These are phyloP conservation scores for Annulohypoxylon stygium DNA, from an alignment of 495 filamentous ascomycete species.

Conservation along the genomic window DNA sequence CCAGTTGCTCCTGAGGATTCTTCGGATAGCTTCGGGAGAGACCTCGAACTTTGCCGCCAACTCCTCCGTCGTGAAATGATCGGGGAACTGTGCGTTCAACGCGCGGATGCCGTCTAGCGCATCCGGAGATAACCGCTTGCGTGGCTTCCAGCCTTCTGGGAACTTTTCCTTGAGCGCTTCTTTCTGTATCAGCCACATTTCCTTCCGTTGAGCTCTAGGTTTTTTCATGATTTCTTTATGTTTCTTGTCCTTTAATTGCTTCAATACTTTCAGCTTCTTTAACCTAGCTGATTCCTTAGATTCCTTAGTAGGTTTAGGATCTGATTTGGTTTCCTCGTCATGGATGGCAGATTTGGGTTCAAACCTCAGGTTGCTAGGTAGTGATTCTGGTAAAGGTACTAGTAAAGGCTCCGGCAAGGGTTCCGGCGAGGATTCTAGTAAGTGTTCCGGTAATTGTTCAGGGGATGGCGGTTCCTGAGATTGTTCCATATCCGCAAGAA, in stretches of 20 bases:
- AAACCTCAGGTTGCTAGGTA: constrained; percentile 4
- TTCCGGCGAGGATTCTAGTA: too few relatives aligned
- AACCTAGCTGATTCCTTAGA: constrained; percentile 28
- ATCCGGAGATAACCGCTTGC: constrained; percentile 90
- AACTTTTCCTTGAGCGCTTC: constrained; percentile 78
- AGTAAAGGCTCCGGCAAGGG: too few relatives aligned
- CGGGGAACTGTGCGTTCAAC: constrained; percentile 79
- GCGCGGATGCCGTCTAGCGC: constrained; percentile 87
- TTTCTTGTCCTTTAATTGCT: constrained; percentile 29
- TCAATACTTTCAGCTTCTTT: constrained; percentile 43
- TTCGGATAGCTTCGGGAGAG: constrained; percentile 85
- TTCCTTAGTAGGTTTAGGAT: background rate
- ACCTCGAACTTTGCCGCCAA: constrained; percentile 85
- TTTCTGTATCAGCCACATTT: constrained; percentile 81
- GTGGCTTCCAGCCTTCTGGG: constrained; percentile 79
- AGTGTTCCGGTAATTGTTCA: too few relatives aligned
- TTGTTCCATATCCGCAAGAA: constrained; percentile 27
- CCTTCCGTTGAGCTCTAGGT: constrained; percentile 35
- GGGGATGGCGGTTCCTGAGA: background rate
- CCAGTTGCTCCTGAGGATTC: constrained; percentile 91
- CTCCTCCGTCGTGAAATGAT: constrained; percentile 77
- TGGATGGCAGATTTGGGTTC: background rate
- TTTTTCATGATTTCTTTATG: background rate
- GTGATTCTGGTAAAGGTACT: background rate
- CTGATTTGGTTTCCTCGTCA: background rate